Percentiles rank a stretch among this genome's conserved stretches.
Evolutionary conservation across 495 filamentous ascomycete species (phyloP).

Genomic region (Podospora anserina): DNA sequence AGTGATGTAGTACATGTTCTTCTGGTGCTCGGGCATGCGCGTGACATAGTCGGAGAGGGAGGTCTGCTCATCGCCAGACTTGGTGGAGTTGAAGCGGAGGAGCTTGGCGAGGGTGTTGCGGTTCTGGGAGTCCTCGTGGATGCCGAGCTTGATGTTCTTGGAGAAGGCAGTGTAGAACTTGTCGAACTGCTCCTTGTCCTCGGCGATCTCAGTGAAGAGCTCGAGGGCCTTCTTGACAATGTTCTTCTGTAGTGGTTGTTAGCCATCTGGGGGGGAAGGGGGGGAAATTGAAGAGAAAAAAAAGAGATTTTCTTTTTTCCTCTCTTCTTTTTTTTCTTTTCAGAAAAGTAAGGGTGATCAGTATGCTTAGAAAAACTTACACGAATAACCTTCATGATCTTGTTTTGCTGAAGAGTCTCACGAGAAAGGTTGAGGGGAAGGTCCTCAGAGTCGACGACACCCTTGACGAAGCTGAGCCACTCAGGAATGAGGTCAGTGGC

Average conservation of each 20-base stretch:
- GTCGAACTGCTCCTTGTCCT: conserved; percentile 99
- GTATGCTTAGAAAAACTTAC: not conserved
- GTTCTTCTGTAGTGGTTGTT: conserved; percentile 65
- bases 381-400: conserved; percentile 99
- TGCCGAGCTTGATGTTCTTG: conserved; percentile 99
- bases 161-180: conserved; percentile 99
- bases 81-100: conserved; percentile 97
- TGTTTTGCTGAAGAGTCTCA: conserved; percentile 99
- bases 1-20: conserved; percentile 99
- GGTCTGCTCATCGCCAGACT: conserved; percentile 92
- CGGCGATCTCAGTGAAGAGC: conserved; percentile 96
- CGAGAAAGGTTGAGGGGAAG: conserved; percentile 98
- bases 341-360: too few species aligned
- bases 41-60: conserved; percentile 96
- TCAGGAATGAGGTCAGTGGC: conserved; percentile 98
- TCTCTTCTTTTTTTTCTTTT: too few species aligned
- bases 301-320: too few species aligned
- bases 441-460: conserved; percentile 99
- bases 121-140: conserved; percentile 99
- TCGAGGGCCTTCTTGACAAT: conserved; percentile 99
- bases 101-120: conserved; percentile 91
- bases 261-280: not conserved
- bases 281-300: too few species aligned
- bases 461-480: conserved; percentile 99
- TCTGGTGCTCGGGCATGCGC: conserved; percentile 99